Conservation (phyloP, 2,329 filamentous ascomycete genomes). For the Aspergillus chevalieri region DNA sequence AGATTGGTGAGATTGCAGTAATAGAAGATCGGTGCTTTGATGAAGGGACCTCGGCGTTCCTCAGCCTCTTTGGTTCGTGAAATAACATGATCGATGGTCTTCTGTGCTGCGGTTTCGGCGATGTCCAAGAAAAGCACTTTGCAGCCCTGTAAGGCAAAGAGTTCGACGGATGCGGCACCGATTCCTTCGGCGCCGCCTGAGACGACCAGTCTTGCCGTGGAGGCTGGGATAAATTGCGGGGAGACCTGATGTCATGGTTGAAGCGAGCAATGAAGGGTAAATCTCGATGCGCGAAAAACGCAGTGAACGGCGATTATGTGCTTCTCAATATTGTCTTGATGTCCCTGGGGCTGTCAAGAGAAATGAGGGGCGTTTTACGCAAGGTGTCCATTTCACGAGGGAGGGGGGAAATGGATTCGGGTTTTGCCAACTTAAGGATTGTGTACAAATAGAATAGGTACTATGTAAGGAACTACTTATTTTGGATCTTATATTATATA, state of each 20-base stretch:
- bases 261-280: background rate
- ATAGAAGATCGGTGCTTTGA: slow-evolving; percentile 31
- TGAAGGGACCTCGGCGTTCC: background rate
- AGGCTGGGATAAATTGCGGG: slow-evolving; percentile 17
- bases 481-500: too few species aligned
- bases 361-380: background rate
- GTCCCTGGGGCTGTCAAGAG: background rate
- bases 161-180: slow-evolving; percentile 37
- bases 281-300: background rate
- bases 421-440: too few species aligned
- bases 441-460: too few species aligned
- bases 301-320: background rate
- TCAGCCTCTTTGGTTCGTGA: background rate
- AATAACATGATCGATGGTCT: slow-evolving; percentile 5
- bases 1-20: slow-evolving; percentile 41
- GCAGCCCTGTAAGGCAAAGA: slow-evolving; percentile 43
- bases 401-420: background rate
- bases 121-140: slow-evolving; percentile 43
- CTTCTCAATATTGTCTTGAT: background rate
- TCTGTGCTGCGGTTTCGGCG: slow-evolving; percentile 22
- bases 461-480: too few species aligned
- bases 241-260: background rate
- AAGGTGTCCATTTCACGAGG: background rate
- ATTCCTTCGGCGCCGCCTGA: slow-evolving; percentile 46
- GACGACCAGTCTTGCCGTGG: slow-evolving; percentile 28